These are phyloP conservation scores for Amanita pallidorosea DNA, from an alignment of 768 basidiomycete species.

Conservation along the genomic window DNA sequence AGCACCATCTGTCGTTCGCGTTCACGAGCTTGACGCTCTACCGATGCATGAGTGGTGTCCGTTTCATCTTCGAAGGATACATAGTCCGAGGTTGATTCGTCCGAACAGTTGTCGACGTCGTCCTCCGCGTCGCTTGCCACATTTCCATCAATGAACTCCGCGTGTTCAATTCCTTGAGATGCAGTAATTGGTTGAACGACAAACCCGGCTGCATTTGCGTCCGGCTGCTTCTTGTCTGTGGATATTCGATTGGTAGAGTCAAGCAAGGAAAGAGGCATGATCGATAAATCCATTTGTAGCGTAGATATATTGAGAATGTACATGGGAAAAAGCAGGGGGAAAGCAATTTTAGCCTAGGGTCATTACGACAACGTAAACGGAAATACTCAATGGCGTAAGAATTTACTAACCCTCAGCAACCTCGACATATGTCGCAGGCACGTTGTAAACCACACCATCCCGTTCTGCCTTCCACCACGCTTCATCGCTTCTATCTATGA, in stretches of 20 bases:
- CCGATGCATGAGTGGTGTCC: slow-evolving; percentile 29
- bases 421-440: slow-evolving; percentile 88
- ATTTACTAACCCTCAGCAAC: slow-evolving; percentile 80
- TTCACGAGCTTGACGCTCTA: slow-evolving; percentile 51
- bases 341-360: slow-evolving; percentile 71
- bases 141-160: slow-evolving; percentile 16
- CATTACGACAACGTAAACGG: slow-evolving; percentile 44
- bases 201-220: not conserved
- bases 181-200: slow-evolving; percentile 5
- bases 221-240: not conserved
- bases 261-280: not conserved
- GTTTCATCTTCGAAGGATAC: slow-evolving; percentile 23
- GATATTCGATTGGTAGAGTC: not conserved
- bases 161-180: slow-evolving; percentile 4
- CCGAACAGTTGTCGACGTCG: slow-evolving; percentile 13
- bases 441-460: slow-evolving; percentile 77
- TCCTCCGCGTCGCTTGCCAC: slow-evolving; percentile 9
- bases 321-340: slow-evolving; percentile 40
- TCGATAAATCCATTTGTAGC: slow-evolving; percentile 14
- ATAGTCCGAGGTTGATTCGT: slow-evolving; percentile 28
- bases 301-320: slow-evolving; percentile 26
- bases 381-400: slow-evolving; percentile 39
- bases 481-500: slow-evolving; percentile 75
- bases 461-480: slow-evolving; percentile 98
- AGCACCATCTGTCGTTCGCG: slow-evolving; percentile 72